These are phyloP conservation scores for Evernia prunastri DNA, from an alignment of 495 filamentous ascomycete genomes.

Conservation along the genomic window DNA sequence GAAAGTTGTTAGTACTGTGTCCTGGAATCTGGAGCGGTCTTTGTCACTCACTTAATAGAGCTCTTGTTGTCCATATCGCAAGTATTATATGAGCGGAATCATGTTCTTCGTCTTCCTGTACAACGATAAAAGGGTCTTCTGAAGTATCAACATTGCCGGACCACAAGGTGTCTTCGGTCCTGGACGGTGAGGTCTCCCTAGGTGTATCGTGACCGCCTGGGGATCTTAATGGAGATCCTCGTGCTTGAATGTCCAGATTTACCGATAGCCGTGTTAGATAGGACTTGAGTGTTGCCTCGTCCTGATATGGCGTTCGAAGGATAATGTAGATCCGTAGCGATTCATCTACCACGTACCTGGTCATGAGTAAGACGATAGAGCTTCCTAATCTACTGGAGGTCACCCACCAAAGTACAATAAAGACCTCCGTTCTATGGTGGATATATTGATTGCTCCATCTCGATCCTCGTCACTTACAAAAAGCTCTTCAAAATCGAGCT, in stretches of 20 bases:
- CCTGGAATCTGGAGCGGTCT: not conserved
- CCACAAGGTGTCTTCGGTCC: slow-evolving; percentile 59
- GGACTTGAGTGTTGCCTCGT: slow-evolving; percentile 51
- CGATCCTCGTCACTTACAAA: slow-evolving; percentile 46
- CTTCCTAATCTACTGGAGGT: slow-evolving; percentile 23
- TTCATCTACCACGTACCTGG: slow-evolving; percentile 62
- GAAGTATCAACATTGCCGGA: slow-evolving; percentile 52
- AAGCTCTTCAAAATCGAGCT: slow-evolving; percentile 57
- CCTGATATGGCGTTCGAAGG: slow-evolving; percentile 58
- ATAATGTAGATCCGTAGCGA: slow-evolving; percentile 64
- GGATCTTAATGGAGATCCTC: slow-evolving; percentile 48
- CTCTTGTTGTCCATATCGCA: slow-evolving; percentile 72
- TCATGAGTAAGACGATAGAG: slow-evolving; percentile 54
- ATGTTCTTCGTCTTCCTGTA: slow-evolving; percentile 48
- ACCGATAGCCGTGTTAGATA: slow-evolving; percentile 59
- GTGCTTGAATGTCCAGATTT: slow-evolving; percentile 63
- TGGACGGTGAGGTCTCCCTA: slow-evolving; percentile 26
- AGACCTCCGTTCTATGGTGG: slow-evolving; percentile 44
- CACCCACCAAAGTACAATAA: slow-evolving; percentile 66
- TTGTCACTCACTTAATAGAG: slow-evolving; percentile 55
- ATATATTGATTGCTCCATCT: slow-evolving; percentile 40
- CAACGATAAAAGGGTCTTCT: slow-evolving; percentile 56
- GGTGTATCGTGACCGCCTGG: slow-evolving; percentile 31
- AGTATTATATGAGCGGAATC: slow-evolving; percentile 54
- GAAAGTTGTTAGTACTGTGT: slow-evolving; percentile 22